These are phyloP conservation scores for Datisca glomerata DNA, from an alignment of 306 rosid species.

Conservation along the genomic window DNA sequence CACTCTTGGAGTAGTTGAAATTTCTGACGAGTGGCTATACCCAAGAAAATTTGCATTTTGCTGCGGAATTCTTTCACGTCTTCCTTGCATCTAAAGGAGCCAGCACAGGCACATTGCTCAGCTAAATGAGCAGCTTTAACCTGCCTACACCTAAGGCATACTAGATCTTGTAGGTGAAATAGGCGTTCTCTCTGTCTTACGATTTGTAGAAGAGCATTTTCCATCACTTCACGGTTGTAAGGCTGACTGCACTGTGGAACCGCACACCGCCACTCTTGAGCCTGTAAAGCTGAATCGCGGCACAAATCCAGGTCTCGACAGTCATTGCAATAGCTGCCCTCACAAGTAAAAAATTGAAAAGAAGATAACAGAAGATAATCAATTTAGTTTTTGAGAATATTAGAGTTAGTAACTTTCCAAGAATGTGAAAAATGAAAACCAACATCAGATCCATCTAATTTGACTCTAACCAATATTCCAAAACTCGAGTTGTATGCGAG, in stretches of 20 bases:
- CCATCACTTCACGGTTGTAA: conserved; percentile 70
- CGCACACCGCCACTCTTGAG: conserved; percentile 72
- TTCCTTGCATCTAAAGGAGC: conserved; percentile 71
- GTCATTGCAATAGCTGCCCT: conserved; percentile 70
- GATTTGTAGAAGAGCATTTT: conserved; percentile 59
- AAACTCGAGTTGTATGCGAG: too few species aligned
- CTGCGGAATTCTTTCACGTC: conserved; percentile 27
- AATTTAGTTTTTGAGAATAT: too few species aligned
- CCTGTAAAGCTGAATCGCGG: conserved; percentile 50
- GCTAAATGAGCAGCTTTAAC: conserved; percentile 83
- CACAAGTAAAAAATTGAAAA: conserved; percentile 1
- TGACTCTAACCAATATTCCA: too few species aligned
- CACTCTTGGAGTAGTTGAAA: conserved; percentile 73
- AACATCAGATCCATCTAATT: too few species aligned
- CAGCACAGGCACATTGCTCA: conserved; percentile 75
- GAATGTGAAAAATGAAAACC: too few species aligned
- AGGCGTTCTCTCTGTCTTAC: conserved; percentile 76
- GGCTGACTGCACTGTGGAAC: conserved; percentile 91
- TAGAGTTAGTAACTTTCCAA: too few species aligned
- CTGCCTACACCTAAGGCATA: conserved; percentile 52
- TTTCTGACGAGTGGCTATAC: conserved; percentile 61
- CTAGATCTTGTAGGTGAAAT: conserved; percentile 78
- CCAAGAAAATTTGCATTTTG: conserved; percentile 54
- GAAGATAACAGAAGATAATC: too few species aligned
- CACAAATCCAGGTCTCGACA: conserved; percentile 85